Evolutionary conservation across 2,329 filamentous ascomycete genomes (phyloP), one percentile per base, ranked within the genome.

Genomic region (Talaromyces pinophilus): DNA sequence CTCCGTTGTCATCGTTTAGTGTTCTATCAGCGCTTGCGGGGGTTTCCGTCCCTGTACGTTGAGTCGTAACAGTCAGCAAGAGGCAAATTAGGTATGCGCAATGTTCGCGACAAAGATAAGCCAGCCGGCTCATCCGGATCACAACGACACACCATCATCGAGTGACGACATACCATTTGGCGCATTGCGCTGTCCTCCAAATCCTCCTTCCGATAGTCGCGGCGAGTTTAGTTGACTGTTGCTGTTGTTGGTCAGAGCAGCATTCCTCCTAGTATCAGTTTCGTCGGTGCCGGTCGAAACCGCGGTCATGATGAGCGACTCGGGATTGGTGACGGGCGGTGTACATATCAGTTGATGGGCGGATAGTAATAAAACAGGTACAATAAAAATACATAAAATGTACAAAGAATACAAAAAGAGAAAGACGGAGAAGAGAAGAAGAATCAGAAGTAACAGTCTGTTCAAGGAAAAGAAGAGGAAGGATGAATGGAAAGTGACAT

Each of bases 281-380:
- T 72, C 70, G 59, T 74, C 70, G 67, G 68, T 63, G 64, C 67
- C 71, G 65, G 67, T 71, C 69, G 69, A 72, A 72, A 69, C 75
- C 74, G 76, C 74, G 72, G 72, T 72, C 75, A 78, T 77, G 59
- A 65, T 71, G 68, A 59, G 66, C 30, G 62, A 60, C 28, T 64
- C 38, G 55, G 19, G 15, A 28, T 48, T 28, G 63, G 19, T 8
- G 57, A 52, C 50, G 54, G 35, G 19, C 46, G 65, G 61, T 63
- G 62, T 38, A 67, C 65, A 67, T 67, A 67, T 59, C 65, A 63
- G 15, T 59, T 62, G 30, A 57, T 38, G 11, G 33, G 19, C 22
- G 13, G 4, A 6, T 61, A 44, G n/a, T 35, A n/a, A 19, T 35
- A 25, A 13, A 48, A 22, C 22, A 33, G 10, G 54, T 22, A 57